Evolutionary conservation across 345 rosid genomes (phyloP).

Genomic region (Euphorbia lathyris): DNA sequence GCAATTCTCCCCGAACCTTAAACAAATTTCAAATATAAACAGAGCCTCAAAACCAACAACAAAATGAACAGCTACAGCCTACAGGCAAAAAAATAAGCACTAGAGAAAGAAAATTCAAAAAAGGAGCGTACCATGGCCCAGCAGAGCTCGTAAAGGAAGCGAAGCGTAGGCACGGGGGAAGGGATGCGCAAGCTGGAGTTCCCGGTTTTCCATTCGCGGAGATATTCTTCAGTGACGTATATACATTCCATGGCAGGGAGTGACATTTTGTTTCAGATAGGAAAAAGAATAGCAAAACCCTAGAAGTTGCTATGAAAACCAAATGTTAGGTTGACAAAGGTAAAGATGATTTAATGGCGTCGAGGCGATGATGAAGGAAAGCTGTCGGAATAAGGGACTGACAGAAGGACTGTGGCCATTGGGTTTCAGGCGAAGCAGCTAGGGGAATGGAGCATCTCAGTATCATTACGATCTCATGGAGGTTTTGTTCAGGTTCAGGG

Average conservation of each 20-base stretch:
- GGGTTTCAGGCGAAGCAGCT: background rate
- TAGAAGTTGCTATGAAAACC: background rate
- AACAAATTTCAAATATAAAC: background rate
- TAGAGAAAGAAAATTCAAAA: background rate
- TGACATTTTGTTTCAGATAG: slow-evolving; percentile 6
- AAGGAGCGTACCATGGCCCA: slow-evolving; percentile 54
- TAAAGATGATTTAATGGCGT: background rate
- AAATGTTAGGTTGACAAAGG: background rate
- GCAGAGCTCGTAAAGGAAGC: slow-evolving; percentile 93
- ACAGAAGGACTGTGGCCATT: background rate
- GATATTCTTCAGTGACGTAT: slow-evolving; percentile 63
- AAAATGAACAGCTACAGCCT: too few species aligned
- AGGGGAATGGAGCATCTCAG: background rate
- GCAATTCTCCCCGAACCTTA: slow-evolving; percentile 93
- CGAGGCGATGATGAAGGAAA: background rate
- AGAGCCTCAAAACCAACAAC: slow-evolving; percentile 14
- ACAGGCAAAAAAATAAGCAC: too few species aligned
- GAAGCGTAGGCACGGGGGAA: slow-evolving; percentile 67
- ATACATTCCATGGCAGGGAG: slow-evolving; percentile 64
- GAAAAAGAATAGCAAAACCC: slow-evolving; percentile 11
- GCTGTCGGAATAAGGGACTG: slow-evolving; percentile 16
- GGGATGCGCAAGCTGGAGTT: slow-evolving; percentile 52
- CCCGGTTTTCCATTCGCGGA: slow-evolving; percentile 78
- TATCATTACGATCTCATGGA: background rate
- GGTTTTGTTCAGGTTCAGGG: background rate